Evolutionary conservation across 2,329 filamentous ascomycete species (phyloP).

Genomic region (Lachnellula cervina): DNA sequence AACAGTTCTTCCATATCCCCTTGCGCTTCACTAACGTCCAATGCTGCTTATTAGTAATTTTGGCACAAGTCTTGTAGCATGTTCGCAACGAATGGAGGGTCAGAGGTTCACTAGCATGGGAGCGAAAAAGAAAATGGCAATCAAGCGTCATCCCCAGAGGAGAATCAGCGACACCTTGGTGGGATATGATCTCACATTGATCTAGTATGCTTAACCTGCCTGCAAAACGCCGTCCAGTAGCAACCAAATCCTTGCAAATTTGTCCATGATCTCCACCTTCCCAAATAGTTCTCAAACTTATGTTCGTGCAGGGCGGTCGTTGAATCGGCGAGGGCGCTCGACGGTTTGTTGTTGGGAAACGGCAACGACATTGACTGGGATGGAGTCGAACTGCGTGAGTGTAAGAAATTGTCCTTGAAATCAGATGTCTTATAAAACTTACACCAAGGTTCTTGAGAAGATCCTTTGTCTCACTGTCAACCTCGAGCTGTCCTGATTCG

Average conservation of each 20-base stretch:
- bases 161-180: slow-evolving; percentile 90
- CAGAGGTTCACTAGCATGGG: slow-evolving; percentile 13
- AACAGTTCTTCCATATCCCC: too few species aligned
- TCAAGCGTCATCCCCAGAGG: slow-evolving; percentile 76
- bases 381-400: slow-evolving; percentile 76
- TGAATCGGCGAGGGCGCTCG: slow-evolving; percentile 78
- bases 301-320: slow-evolving; percentile 52
- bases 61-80: not conserved
- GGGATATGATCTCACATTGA: slow-evolving; percentile 53
- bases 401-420: slow-evolving; percentile 27
- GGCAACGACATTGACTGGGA: slow-evolving; percentile 92
- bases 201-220: slow-evolving; percentile 44
- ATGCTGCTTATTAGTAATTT: not conserved
- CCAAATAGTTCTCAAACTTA: slow-evolving; percentile 32
- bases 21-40: not conserved
- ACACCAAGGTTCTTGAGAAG: slow-evolving; percentile 97
- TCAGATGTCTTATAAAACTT: slow-evolving; percentile 45
- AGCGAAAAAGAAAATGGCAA: slow-evolving; percentile 59
- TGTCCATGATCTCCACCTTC: slow-evolving; percentile 18
- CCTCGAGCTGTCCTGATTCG: slow-evolving; percentile 89
- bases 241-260: slow-evolving; percentile 26
- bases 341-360: slow-evolving; percentile 82
- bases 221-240: slow-evolving; percentile 26
- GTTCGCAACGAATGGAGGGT: not conserved
- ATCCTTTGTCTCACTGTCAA: slow-evolving; percentile 98